phyloP scores from a whole-genome alignment of 1,284 basidiomycete species.

The Tetrapyrgos nigripes region DNA sequence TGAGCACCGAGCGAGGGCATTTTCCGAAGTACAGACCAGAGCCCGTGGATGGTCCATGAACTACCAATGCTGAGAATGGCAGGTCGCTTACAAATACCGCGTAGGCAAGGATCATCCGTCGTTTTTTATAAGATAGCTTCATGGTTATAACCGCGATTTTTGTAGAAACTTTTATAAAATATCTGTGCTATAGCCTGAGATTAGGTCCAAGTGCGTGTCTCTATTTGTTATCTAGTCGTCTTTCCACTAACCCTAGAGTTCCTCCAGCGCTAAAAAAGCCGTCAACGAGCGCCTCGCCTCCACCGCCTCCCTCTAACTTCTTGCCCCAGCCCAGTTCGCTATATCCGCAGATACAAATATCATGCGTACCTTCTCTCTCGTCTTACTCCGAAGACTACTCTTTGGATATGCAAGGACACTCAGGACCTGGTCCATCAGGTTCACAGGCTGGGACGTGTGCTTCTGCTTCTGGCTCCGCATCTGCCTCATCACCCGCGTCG shows the following conservation, averaged over 20 bases:
- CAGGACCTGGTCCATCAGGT: background rate
- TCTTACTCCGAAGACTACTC: conserved; percentile 75
- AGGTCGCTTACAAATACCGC: too few species aligned
- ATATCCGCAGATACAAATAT: conserved; percentile 75
- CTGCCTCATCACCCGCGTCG: conserved; percentile 14
- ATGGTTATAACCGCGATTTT: too few species aligned
- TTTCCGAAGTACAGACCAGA: too few species aligned
- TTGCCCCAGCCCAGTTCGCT: conserved; percentile 78
- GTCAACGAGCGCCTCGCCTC: conserved; percentile 79
- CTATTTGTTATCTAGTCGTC: conserved; percentile 1
- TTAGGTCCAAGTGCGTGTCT: conserved; percentile 65
- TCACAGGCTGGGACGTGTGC: background rate
- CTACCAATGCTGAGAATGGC: too few species aligned
- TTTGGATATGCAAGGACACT: conserved; percentile 50
- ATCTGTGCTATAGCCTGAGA: too few species aligned
- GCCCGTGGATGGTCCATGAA: too few species aligned
- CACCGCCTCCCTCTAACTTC: conserved; percentile 77
- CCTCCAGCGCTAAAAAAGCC: conserved; percentile 71
- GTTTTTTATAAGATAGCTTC: too few species aligned
- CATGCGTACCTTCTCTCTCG: conserved; percentile 84
- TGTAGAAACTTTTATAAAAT: too few species aligned
- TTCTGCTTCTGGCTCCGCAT: conserved; percentile 3
- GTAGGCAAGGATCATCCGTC: too few species aligned
- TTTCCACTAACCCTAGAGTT: conserved; percentile 3
- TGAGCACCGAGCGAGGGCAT: too few species aligned